Evolutionary conservation across 2,329 filamentous ascomycete species (phyloP).

Genomic region (Polytolypa hystricis): DNA sequence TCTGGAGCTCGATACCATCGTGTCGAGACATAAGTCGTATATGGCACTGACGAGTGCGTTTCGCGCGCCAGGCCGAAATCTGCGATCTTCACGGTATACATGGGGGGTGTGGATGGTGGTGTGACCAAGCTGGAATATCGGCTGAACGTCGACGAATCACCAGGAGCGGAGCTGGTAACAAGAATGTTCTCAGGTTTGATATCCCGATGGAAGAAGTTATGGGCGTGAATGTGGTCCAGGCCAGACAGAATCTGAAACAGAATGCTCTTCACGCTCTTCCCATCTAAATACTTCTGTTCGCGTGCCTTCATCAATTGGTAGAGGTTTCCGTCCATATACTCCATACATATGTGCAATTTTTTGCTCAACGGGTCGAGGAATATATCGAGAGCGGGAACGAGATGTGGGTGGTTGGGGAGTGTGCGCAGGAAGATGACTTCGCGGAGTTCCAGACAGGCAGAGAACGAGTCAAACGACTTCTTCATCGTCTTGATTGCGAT

Average conservation of each 20-base stretch:
- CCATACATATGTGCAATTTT: slow-evolving; percentile 97
- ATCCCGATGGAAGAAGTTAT: slow-evolving; percentile 96
- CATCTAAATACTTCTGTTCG: slow-evolving; percentile 88
- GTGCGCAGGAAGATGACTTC: slow-evolving; percentile 95
- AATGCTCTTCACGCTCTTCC: slow-evolving; percentile 90
- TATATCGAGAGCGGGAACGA: slow-evolving; percentile 96
- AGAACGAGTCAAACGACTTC: slow-evolving; percentile 92
- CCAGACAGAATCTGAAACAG: slow-evolving; percentile 94
- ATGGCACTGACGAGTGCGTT: slow-evolving; percentile 89
- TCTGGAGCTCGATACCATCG: slow-evolving; percentile 93
- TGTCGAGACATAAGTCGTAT: slow-evolving; percentile 97
- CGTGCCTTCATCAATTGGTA: slow-evolving; percentile 98
- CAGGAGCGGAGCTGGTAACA: slow-evolving; percentile 77
- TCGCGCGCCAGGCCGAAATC: slow-evolving; percentile 97
- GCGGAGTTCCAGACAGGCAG: slow-evolving; percentile 80
- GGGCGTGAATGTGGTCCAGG: slow-evolving; percentile 91
- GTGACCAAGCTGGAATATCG: slow-evolving; percentile 90
- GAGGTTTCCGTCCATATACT: slow-evolving; percentile 98
- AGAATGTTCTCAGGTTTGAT: slow-evolving; percentile 99
- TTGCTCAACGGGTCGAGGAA: slow-evolving; percentile 93
- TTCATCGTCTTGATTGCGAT: slow-evolving; percentile 99
- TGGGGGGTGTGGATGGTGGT: slow-evolving; percentile 83
- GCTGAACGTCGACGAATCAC: slow-evolving; percentile 79
- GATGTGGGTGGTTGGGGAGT: slow-evolving; percentile 73
- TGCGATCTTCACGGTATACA: slow-evolving; percentile 95